phyloP scores from a whole-genome alignment of 139 green algal species.

The Chlorella vulgaris region DNA sequence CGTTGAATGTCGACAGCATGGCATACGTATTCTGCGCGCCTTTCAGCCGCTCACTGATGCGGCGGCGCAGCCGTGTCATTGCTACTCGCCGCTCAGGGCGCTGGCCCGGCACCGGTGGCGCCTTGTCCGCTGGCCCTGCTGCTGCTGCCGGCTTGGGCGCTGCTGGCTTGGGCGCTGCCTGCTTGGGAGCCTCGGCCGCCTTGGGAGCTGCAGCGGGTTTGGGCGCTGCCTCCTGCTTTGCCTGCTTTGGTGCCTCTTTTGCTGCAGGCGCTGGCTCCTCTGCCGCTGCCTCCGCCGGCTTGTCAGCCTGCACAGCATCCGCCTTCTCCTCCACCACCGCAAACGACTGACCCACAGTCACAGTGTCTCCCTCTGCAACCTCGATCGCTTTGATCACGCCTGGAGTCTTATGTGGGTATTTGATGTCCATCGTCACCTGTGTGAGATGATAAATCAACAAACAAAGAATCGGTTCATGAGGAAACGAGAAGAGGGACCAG shows the following conservation, averaged over 20 bases:
- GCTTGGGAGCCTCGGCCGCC: neutral
- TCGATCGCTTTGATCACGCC: slow-evolving; percentile 68
- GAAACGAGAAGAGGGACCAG: neutral
- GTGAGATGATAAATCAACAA: no score
- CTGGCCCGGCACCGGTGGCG: neutral
- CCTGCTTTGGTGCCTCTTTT: neutral
- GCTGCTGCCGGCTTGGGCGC: slow-evolving; percentile 27
- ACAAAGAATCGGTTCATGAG: neutral
- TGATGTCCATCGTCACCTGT: slow-evolving; percentile 87
- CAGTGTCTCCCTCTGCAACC: slow-evolving; percentile 84
- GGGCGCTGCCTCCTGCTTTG: neutral
- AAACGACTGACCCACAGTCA: slow-evolving; percentile 88
- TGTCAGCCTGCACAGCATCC: slow-evolving; percentile 36
- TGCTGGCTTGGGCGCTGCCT: slow-evolving; percentile 21
- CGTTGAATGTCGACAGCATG: slow-evolving; percentile 99
- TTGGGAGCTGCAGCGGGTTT: slow-evolving; percentile 3
- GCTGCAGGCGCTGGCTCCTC: neutral
- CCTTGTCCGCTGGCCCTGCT: neutral
- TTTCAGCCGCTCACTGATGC: slow-evolving; percentile 95
- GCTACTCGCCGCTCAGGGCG: slow-evolving; percentile 78
- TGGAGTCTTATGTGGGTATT: slow-evolving; percentile 68
- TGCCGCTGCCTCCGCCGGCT: slow-evolving; percentile 9
- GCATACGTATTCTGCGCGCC: slow-evolving; percentile 97
- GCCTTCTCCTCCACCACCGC: slow-evolving; percentile 67
- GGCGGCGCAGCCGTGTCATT: slow-evolving; percentile 93